These are phyloP conservation scores for Posidonia oceanica DNA, from an alignment of 116 monocot species.

Conservation along the genomic window DNA sequence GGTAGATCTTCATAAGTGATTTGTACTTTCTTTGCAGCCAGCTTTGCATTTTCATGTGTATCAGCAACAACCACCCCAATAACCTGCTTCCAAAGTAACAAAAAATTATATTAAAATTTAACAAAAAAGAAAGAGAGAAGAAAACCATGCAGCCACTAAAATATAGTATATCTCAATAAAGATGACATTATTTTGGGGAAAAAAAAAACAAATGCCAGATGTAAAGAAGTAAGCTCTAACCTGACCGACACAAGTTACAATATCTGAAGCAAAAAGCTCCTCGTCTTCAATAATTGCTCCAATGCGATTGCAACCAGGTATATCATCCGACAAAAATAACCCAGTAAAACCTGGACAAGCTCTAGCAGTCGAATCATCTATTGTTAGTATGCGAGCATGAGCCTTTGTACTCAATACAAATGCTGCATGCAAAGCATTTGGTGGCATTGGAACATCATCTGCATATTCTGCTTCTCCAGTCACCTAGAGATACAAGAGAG, in stretches of 20 bases:
- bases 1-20: slow-evolving; percentile 75
- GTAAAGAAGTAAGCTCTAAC: slow-evolving; percentile 15
- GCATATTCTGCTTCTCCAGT: slow-evolving; percentile 87
- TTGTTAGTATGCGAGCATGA: slow-evolving; percentile 77
- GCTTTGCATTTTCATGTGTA: slow-evolving; percentile 90
- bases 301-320: slow-evolving; percentile 75
- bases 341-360: slow-evolving; percentile 74
- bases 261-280: slow-evolving; percentile 82
- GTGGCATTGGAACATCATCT: slow-evolving; percentile 68
- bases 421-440: slow-evolving; percentile 71
- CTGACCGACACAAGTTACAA: slow-evolving; percentile 99
- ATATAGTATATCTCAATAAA: not conserved
- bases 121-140: not conserved
- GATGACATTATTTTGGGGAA: not conserved
- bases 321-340: slow-evolving; percentile 59
- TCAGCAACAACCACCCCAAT: slow-evolving; percentile 93
- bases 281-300: slow-evolving; percentile 76
- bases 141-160: not conserved
- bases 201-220: not conserved
- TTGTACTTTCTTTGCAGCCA: slow-evolving; percentile 62
- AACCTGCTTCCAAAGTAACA: slow-evolving; percentile 24
- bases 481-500: slow-evolving; percentile 33
- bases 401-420: slow-evolving; percentile 76
- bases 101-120: not conserved
- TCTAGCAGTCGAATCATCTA: slow-evolving; percentile 77